A percentile compares a stretch with the other conserved stretches of the same genome.
These are phyloP conservation scores for Eruca vesicaria DNA, from an alignment of 441 rosid genomes.

Conservation along the genomic window DNA sequence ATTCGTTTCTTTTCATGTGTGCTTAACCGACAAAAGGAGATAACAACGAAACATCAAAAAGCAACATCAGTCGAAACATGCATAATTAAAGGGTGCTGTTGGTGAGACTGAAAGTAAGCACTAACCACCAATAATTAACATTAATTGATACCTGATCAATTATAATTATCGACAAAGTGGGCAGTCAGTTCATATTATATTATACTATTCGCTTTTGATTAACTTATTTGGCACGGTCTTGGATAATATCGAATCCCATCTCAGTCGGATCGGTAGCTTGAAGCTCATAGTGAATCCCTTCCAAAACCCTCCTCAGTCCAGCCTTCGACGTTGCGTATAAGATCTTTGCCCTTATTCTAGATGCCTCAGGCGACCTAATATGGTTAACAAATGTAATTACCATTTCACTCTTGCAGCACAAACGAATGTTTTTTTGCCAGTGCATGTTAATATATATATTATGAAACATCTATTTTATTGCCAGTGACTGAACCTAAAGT, in stretches of 20 bases:
- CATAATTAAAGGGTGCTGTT: slow-evolving; percentile 22
- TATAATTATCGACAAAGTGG: slow-evolving; percentile 32
- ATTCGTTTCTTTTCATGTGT: neutral
- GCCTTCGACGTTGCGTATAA: slow-evolving; percentile 83
- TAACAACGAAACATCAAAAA: neutral
- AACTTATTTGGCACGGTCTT: slow-evolving; percentile 59
- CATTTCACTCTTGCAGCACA: neutral
- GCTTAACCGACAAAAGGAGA: slow-evolving; percentile 30
- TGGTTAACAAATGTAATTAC: neutral
- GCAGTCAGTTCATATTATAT: slow-evolving; percentile 13
- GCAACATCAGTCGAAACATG: slow-evolving; percentile 7
- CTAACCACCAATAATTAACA: slow-evolving; percentile 35
- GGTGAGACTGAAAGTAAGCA: slow-evolving; percentile 26
- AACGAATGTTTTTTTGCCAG: neutral
- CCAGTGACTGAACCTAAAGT: too few species aligned
- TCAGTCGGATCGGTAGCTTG: slow-evolving; percentile 91
- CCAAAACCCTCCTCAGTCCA: slow-evolving; percentile 78
- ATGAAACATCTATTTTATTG: neutral
- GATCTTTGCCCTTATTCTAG: slow-evolving; percentile 86
- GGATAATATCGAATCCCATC: slow-evolving; percentile 87
- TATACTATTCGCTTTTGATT: neutral
- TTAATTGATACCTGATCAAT: slow-evolving; percentile 20
- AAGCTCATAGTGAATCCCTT: slow-evolving; percentile 82
- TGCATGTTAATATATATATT: neutral
- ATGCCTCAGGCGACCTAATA: slow-evolving; percentile 77